Conservation (phyloP, 2,329 filamentous ascomycete species). For the Cladophialophora carrionii region DNA sequence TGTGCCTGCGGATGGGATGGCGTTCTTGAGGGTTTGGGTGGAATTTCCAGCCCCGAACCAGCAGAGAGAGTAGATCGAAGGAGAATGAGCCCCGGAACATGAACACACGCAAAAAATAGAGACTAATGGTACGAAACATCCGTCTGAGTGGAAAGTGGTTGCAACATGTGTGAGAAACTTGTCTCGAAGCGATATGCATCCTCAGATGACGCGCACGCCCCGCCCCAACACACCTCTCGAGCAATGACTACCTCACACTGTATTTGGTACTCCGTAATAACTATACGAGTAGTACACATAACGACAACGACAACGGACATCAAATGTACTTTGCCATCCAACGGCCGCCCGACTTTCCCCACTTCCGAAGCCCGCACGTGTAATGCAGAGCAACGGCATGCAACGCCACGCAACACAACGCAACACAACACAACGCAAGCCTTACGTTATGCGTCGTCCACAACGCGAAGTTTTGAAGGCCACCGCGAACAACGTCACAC, state of each 20-base stretch:
- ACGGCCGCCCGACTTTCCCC: too few species aligned
- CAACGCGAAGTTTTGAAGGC: background rate
- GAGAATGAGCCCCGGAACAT: background rate
- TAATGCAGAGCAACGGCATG: too few species aligned
- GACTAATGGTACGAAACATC: background rate
- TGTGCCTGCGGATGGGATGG: background rate
- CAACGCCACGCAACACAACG: background rate
- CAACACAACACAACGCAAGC: background rate
- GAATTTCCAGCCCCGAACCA: background rate
- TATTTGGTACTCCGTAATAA: too few species aligned
- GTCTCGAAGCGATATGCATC: background rate
- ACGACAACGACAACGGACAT: too few species aligned
- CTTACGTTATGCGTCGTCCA: slow-evolving; percentile 9
- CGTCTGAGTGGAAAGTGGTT: background rate
- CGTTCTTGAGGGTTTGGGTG: background rate
- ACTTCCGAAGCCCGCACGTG: too few species aligned
- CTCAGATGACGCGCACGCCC: background rate
- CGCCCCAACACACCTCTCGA: too few species aligned
- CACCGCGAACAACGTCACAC: background rate
- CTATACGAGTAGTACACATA: too few species aligned
- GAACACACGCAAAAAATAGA: too few species aligned
- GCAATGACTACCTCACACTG: background rate
- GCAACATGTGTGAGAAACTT: background rate
- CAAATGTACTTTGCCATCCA: too few species aligned
- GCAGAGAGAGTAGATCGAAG: background rate